Conservation (phyloP, 2,329 filamentous ascomycete species). For the Didymella arachidicola region DNA sequence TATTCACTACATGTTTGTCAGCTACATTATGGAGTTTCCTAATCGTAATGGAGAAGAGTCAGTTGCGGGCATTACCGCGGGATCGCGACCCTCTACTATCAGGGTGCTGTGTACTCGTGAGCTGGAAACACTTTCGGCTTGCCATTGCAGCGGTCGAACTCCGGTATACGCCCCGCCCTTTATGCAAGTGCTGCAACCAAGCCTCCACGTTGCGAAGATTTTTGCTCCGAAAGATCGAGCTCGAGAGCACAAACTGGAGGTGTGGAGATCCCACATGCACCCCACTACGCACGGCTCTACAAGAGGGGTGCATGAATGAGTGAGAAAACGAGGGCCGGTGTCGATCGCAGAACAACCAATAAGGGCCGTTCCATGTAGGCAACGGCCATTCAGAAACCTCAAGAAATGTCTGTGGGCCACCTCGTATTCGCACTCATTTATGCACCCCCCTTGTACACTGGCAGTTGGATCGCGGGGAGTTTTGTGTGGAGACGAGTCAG, state of each 20-base stretch:
- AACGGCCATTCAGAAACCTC: too few species aligned
- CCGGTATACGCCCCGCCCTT: conserved; percentile 14
- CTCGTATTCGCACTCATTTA: too few species aligned
- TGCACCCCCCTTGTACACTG: too few species aligned
- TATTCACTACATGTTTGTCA: conserved; percentile 1
- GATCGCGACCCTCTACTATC: not conserved
- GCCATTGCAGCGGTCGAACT: not conserved
- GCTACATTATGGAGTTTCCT: conserved; percentile 8
- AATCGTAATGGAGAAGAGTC: not conserved
- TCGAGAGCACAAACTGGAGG: not conserved
- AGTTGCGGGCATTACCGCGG: not conserved
- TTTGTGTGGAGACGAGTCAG: conserved; percentile 15
- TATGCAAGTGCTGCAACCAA: conserved; percentile 4
- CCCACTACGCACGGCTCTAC: conserved; percentile 10
- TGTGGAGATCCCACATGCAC: conserved; percentile 14
- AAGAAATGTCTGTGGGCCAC: too few species aligned
- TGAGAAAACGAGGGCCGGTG: too few species aligned
- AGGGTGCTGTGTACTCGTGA: conserved; percentile 5
- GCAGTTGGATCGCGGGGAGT: conserved; percentile 19
- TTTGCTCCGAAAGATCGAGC: not conserved
- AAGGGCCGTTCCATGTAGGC: too few species aligned
- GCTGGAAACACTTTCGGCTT: conserved; percentile 11
- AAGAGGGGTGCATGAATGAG: too few species aligned
- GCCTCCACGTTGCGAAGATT: conserved; percentile 3
- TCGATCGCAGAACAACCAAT: too few species aligned